phyloP scores from a whole-genome alignment of 2,329 filamentous ascomycete species.

The Colletotrichum higginsianum region DNA sequence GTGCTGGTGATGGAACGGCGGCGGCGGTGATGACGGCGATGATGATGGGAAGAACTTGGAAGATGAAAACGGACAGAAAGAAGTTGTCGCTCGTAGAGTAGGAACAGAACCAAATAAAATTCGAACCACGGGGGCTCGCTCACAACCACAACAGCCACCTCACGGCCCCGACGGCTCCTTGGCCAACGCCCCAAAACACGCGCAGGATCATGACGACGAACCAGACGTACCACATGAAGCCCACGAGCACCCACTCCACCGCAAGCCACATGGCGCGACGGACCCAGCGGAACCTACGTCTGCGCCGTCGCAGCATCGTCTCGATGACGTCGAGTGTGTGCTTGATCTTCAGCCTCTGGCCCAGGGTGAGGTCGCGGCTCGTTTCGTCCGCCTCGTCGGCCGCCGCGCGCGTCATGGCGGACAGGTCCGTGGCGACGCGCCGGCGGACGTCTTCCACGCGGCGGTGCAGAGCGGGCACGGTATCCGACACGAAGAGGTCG shows the following conservation, averaged over 20 bases:
- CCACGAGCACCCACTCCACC: constrained; percentile 90
- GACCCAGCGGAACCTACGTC: constrained; percentile 79
- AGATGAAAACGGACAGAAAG: neutral
- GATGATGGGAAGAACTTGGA: neutral
- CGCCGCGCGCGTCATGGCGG: constrained; percentile 74
- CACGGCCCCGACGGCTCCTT: constrained; percentile 71
- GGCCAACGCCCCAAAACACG: constrained; percentile 73
- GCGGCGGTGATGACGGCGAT: neutral
- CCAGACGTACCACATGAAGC: constrained; percentile 96
- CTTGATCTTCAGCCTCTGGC: constrained; percentile 85
- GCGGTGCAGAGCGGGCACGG: constrained; percentile 67
- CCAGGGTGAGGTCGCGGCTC: constrained; percentile 80
- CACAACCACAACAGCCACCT: constrained; percentile 89
- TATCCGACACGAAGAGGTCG: constrained; percentile 70
- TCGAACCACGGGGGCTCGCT: constrained; percentile 37
- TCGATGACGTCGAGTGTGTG: constrained; percentile 84
- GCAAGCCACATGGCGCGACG: constrained; percentile 83
- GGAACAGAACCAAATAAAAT: neutral
- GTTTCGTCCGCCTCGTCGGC: constrained; percentile 87
- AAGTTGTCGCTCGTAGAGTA: neutral
- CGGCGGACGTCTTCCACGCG: constrained; percentile 64
- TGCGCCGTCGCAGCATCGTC: constrained; percentile 79
- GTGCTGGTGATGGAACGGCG: neutral
- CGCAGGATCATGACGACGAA: constrained; percentile 85
- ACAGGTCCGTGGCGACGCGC: constrained; percentile 67